These are phyloP conservation scores for Starmera stellimalicola DNA, from an alignment of 1,139 yeast species.

Conservation along the genomic window DNA sequence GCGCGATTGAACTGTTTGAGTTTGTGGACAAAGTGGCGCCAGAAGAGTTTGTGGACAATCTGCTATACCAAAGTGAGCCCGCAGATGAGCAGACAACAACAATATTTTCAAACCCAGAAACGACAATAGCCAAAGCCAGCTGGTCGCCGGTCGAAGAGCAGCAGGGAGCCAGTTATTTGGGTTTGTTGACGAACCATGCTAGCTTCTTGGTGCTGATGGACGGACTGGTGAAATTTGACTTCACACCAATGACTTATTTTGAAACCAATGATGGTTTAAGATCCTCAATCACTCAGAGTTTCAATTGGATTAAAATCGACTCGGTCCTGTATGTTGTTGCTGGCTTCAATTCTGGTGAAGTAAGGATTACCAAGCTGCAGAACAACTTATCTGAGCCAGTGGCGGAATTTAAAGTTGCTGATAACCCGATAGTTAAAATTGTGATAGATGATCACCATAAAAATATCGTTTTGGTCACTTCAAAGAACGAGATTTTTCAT, in stretches of 20 bases:
- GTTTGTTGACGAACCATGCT: conserved; percentile 11
- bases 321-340: conserved; percentile 5
- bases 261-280: conserved; percentile 10
- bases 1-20: conserved; percentile 11
- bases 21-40: conserved; percentile 6
- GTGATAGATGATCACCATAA: conserved; percentile 3
- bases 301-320: conserved; percentile 11
- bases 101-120: conserved; percentile 7
- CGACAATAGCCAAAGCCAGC: conserved; percentile 5
- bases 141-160: conserved; percentile 15
- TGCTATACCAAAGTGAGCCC: conserved; percentile 5
- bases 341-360: conserved; percentile 15
- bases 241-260: conserved; percentile 1
- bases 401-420: conserved; percentile 3
- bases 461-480: conserved; percentile 6
- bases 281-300: conserved; percentile 8
- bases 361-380: conserved; percentile 3
- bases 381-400: conserved; percentile 1
- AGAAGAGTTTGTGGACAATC: conserved; percentile 8
- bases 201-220: conserved; percentile 10
- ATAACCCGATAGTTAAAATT: conserved; percentile 6
- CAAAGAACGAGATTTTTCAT: conserved; percentile 11
- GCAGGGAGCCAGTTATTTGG: conserved; percentile 9
- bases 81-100: conserved; percentile 13
- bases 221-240: conserved; percentile 9